Percentiles rank a stretch among this genome's conserved stretches.
Conservation (phyloP, 2,329 filamentous ascomycete species). For the Ophioceras dolichostomum region DNA sequence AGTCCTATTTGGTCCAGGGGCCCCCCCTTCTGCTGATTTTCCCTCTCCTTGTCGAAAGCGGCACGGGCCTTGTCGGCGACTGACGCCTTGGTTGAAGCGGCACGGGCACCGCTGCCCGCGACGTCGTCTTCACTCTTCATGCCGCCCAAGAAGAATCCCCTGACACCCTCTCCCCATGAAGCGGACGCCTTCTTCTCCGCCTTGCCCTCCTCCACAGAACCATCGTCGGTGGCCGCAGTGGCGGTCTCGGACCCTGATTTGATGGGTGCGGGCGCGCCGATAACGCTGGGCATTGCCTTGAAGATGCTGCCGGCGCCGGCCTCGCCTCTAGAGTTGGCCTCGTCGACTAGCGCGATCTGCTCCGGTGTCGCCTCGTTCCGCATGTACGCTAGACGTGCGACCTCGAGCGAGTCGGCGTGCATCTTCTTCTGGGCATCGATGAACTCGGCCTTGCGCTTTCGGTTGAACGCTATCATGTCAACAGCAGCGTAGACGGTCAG, state of each 20-base stretch:
- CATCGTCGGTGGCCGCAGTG: slow-evolving; percentile 11
- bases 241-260: slow-evolving; percentile 6
- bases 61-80: slow-evolving; percentile 25
- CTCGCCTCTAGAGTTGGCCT: slow-evolving; percentile 36
- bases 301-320: slow-evolving; percentile 15
- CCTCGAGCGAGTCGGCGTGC: slow-evolving; percentile 40
- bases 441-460: slow-evolving; percentile 46
- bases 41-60: slow-evolving; percentile 35
- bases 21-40: slow-evolving; percentile 37
- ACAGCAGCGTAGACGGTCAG: slow-evolving; percentile 46
- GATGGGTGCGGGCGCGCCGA: slow-evolving; percentile 26
- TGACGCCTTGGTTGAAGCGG: slow-evolving; percentile 18
- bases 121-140: slow-evolving; percentile 23
- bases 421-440: slow-evolving; percentile 40
- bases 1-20: slow-evolving; percentile 26
- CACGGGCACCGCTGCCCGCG: slow-evolving; percentile 5
- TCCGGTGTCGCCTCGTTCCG: slow-evolving; percentile 42
- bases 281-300: slow-evolving; percentile 36
- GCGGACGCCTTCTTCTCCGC: slow-evolving; percentile 6
- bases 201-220: slow-evolving; percentile 6
- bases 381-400: slow-evolving; percentile 48
- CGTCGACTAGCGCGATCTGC: slow-evolving; percentile 43
- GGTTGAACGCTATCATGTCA: slow-evolving; percentile 51
- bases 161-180: slow-evolving; percentile 1
- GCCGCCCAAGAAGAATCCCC: slow-evolving; percentile 23